A percentile compares a stretch with the other conserved stretches of the same genome.
Evolutionary conservation across 768 basidiomycete species (phyloP).

Genomic region (Pleurotus cornucopiae): DNA sequence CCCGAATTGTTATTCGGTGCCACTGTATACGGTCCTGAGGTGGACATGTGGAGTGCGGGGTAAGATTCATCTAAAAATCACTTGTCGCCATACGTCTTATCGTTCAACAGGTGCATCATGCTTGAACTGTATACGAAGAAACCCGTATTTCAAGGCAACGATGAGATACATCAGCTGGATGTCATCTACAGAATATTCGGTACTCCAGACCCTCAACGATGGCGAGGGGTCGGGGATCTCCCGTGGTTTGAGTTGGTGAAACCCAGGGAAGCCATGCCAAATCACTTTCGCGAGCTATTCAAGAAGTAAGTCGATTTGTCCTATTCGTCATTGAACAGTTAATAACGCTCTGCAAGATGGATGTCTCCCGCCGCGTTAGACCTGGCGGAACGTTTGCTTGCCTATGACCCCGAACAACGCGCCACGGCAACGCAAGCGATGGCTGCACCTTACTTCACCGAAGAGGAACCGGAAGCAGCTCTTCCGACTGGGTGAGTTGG

Average conservation of each 20-base stretch:
- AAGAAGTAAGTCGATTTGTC: conserved; percentile 54
- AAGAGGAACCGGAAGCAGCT: conserved; percentile 71
- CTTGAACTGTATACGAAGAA: conserved; percentile 94
- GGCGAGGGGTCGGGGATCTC: conserved; percentile 77
- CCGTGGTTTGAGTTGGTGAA: conserved; percentile 99
- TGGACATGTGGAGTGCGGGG: conserved; percentile 99
- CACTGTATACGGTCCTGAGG: conserved; percentile 94
- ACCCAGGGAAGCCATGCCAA: conserved; percentile 70
- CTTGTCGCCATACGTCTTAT: background rate
- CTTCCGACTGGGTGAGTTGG: conserved; percentile 66
- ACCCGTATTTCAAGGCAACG: conserved; percentile 96
- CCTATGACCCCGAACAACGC: conserved; percentile 76
- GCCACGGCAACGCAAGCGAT: conserved; percentile 79
- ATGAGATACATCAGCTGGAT: conserved; percentile 96
- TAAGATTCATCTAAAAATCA: conserved; percentile 29
- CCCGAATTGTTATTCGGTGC: conserved; percentile 94
- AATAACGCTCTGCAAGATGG: conserved; percentile 48
- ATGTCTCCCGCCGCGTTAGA: conserved; percentile 84
- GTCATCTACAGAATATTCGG: conserved; percentile 90
- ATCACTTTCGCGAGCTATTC: conserved; percentile 82
- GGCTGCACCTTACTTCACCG: conserved; percentile 76
- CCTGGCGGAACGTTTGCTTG: conserved; percentile 76
- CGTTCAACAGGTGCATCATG: conserved; percentile 83
- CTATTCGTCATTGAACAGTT: background rate
- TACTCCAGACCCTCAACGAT: conserved; percentile 77